phyloP scores from a whole-genome alignment of 2,329 filamentous ascomycete species.

The Apiospora saccharicola region DNA sequence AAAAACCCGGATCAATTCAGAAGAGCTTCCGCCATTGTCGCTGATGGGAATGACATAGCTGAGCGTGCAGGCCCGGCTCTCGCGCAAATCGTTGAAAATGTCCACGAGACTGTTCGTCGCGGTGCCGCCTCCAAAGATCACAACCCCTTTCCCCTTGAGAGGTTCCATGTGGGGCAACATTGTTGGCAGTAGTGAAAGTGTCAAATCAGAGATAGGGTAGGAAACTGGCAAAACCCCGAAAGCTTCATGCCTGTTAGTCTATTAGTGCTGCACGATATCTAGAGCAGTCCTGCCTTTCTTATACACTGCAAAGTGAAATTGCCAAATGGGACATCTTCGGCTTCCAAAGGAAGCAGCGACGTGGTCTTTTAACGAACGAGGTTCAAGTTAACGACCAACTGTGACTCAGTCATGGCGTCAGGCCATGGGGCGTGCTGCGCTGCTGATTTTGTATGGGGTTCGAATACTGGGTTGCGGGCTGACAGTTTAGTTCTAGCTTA shows the following conservation, averaged over 20 bases:
- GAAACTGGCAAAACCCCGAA: not conserved
- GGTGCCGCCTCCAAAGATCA: conserved; percentile 90
- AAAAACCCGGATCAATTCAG: conserved; percentile 92
- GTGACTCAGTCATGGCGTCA: conserved; percentile 19
- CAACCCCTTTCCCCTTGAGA: conserved; percentile 63
- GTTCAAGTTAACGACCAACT: not conserved
- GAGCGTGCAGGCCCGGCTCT: conserved; percentile 71
- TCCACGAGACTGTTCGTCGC: conserved; percentile 96
- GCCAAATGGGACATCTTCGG: not conserved
- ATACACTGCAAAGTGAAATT: not conserved
- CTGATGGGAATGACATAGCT: conserved; percentile 94
- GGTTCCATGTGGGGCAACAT: not conserved
- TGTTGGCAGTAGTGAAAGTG: not conserved
- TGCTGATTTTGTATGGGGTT: conserved; percentile 16
- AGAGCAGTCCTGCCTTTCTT: not conserved
- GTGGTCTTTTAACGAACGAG: conserved; percentile 22
- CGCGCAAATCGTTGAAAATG: conserved; percentile 75
- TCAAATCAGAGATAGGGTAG: not conserved
- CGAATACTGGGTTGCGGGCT: not conserved
- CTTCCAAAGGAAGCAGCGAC: conserved; percentile 7
- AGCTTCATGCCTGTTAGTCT: not conserved
- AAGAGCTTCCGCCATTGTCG: conserved; percentile 94
- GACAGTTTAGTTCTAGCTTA: not conserved
- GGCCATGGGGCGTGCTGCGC: not conserved
- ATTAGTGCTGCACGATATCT: not conserved